Conservation (phyloP, 2,329 filamentous ascomycete genomes). For the Calonectria montana region DNA sequence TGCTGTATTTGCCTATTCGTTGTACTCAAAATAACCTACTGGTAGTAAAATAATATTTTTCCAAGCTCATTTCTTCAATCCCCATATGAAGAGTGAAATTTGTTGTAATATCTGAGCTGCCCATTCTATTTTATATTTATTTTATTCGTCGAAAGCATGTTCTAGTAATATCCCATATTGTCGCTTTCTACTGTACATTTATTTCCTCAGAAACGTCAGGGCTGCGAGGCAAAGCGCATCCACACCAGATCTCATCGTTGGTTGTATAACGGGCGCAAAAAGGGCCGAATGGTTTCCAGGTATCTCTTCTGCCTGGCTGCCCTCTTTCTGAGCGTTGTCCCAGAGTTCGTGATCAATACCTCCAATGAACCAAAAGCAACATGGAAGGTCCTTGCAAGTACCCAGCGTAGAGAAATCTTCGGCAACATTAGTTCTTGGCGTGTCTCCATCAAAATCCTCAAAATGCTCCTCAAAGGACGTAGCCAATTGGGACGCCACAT, state of each 20-base stretch:
- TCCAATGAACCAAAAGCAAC: constrained; percentile 37
- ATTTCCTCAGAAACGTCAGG: constrained; percentile 20
- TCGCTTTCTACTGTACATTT: neutral
- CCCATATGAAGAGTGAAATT: too few species aligned
- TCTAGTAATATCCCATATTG: too few species aligned
- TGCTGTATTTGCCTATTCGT: too few species aligned
- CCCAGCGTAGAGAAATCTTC: constrained; percentile 64
- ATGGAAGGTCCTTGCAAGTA: constrained; percentile 27
- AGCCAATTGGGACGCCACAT: constrained; percentile 54
- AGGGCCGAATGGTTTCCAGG: constrained; percentile 40
- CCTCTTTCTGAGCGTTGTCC: constrained; percentile 29
- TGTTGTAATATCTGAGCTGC: too few species aligned
- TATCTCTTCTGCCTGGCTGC: constrained; percentile 31
- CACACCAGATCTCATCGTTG: constrained; percentile 37
- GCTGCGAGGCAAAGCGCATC: constrained; percentile 33
- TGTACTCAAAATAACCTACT: too few species aligned
- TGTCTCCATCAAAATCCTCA: constrained; percentile 48
- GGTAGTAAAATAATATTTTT: too few species aligned
- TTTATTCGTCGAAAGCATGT: too few species aligned
- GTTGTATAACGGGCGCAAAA: constrained; percentile 40
- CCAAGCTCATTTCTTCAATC: too few species aligned
- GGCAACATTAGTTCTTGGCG: constrained; percentile 56
- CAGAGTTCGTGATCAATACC: constrained; percentile 28
- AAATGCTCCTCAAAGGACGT: constrained; percentile 60
- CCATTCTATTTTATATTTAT: too few species aligned